Evolutionary conservation across 1,139 yeast species (phyloP).

Genomic region (Geotrichum armillariae): DNA sequence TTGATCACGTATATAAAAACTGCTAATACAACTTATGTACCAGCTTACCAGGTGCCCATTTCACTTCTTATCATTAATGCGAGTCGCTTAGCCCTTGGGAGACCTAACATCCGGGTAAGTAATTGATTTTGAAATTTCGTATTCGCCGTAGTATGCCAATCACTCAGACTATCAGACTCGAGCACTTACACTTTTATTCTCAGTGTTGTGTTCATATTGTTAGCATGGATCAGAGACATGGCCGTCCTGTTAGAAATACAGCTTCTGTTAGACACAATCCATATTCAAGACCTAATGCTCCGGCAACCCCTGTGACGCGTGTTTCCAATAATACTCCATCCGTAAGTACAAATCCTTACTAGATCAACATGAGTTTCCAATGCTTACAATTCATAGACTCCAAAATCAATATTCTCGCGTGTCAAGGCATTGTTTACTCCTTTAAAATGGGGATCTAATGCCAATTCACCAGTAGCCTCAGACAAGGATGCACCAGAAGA

Average conservation of each 20-base stretch:
- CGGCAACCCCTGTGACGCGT: slow-evolving; percentile 7
- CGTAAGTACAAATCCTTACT: background rate
- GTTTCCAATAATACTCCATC: background rate
- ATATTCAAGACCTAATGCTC: slow-evolving; percentile 6
- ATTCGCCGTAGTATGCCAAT: too few species aligned
- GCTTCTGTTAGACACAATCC: background rate
- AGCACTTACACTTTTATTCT: too few species aligned
- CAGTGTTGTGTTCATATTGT: too few species aligned
- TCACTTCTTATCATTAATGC: background rate
- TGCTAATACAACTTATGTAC: too few species aligned
- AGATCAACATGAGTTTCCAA: too few species aligned
- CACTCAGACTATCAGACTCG: too few species aligned
- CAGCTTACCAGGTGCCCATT: background rate
- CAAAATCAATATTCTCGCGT: slow-evolving; percentile 13
- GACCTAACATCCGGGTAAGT: background rate
- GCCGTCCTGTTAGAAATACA: background rate
- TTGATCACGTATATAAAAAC: too few species aligned
- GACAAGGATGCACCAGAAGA: slow-evolving; percentile 3
- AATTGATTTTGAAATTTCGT: background rate
- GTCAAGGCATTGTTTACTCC: slow-evolving; percentile 15
- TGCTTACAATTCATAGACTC: slow-evolving; percentile 8
- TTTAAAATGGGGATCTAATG: slow-evolving; percentile 6
- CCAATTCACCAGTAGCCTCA: background rate
- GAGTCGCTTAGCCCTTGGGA: too few species aligned
- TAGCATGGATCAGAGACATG: slow-evolving; percentile 6